phyloP scores from a whole-genome alignment of 2,329 filamentous ascomycete genomes.

The Penicillium nordicum region DNA sequence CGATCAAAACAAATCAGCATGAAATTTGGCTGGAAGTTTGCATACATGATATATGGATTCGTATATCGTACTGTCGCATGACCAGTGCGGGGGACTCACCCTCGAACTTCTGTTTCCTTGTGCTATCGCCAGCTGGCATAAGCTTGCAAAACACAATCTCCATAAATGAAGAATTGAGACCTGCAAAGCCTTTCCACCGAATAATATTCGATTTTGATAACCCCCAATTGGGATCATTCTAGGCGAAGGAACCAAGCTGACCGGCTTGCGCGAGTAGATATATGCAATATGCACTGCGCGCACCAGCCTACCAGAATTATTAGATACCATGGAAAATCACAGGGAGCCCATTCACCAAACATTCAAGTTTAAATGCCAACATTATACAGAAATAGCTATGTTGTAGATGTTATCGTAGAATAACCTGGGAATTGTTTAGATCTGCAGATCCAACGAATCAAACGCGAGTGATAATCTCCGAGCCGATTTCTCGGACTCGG shows the following conservation, averaged over 20 bases:
- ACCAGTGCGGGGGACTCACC: not conserved
- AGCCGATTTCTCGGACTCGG: constrained; percentile 15
- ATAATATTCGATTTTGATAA: not conserved
- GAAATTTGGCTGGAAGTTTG: not conserved
- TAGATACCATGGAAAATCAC: not conserved
- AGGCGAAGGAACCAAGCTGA: not conserved
- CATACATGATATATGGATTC: not conserved
- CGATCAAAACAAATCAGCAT: not conserved
- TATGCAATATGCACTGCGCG: too few species aligned
- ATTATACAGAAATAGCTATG: not conserved
- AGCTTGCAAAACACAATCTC: not conserved
- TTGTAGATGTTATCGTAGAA: not conserved
- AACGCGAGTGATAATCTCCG: constrained; percentile 9
- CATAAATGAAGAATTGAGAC: not conserved
- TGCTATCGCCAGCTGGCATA: not conserved
- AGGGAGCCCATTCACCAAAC: not conserved
- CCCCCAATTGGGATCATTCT: not conserved
- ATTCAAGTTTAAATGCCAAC: not conserved
- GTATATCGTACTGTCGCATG: not conserved
- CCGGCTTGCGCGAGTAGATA: too few species aligned
- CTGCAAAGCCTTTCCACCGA: not conserved
- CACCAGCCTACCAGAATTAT: too few species aligned
- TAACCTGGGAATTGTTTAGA: not conserved
- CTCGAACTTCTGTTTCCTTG: not conserved
- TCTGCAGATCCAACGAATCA: constrained; percentile 1